phyloP scores from a whole-genome alignment of 345 rosid genomes.

The Salix udensis region DNA sequence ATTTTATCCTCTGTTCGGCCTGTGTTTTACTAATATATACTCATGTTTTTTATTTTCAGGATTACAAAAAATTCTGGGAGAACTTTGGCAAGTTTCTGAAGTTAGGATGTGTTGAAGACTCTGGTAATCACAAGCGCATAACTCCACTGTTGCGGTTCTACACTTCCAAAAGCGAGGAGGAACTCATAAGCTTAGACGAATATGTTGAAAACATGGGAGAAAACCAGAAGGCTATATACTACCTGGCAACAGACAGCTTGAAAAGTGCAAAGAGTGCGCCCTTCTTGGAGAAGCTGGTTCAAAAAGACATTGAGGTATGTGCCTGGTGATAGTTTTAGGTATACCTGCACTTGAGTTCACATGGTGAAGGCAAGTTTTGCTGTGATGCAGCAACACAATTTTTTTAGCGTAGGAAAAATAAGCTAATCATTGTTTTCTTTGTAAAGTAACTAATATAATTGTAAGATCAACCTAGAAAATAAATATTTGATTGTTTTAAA shows the following conservation, averaged over 20 bases:
- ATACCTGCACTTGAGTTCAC: neutral
- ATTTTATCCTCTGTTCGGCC: neutral
- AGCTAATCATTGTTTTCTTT: neutral
- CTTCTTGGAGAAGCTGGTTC: slow-evolving; percentile 89
- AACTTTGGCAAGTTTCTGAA: slow-evolving; percentile 88
- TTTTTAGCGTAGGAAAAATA: too few relatives aligned
- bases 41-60: slow-evolving; percentile 44
- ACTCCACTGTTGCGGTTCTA: slow-evolving; percentile 74
- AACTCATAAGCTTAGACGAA: slow-evolving; percentile 72
- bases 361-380: neutral
- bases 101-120: slow-evolving; percentile 89
- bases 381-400: neutral
- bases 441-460: too few relatives aligned
- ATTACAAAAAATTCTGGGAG: slow-evolving; percentile 97
- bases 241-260: slow-evolving; percentile 87
- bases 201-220: slow-evolving; percentile 94
- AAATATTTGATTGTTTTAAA: too few relatives aligned
- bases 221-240: slow-evolving; percentile 90
- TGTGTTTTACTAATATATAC: neutral
- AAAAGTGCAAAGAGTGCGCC: slow-evolving; percentile 95
- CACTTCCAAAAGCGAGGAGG: slow-evolving; percentile 86
- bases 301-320: slow-evolving; percentile 83
- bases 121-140: slow-evolving; percentile 94
- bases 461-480: too few relatives aligned
- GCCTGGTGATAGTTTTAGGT: neutral